Evolutionary conservation across 169 alveolate genomes (phyloP), one percentile per base, ranked within the genome.

Genomic region (Plasmodium vinckei): DNA sequence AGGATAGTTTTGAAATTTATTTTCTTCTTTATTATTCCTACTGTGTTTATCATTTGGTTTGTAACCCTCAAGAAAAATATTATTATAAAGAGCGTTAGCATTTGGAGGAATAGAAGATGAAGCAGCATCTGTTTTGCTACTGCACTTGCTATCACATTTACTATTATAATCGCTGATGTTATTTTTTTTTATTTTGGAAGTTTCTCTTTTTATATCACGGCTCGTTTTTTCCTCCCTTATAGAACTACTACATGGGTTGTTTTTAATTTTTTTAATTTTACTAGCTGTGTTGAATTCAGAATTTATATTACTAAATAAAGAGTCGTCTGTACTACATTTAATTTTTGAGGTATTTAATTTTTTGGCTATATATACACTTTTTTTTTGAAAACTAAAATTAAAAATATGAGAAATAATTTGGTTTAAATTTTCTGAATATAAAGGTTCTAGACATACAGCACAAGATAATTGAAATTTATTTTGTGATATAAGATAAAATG

Each of bases 371-470:
- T 21, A 21, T 21, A 21, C 25, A 0, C 1, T 21, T 46, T 61
- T 46, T 15, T 64, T 75, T 75, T 54, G 69, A 63, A 75, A 25
- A 56, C 64, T 61, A 13, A 46, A 21, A 63, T 75, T 61, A 15
- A 75, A 75, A 25, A 75, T 63, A 69, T 75, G 65, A 7, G 88
- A 75, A 47, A 75, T 49, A 19, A 75, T 67, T 54, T 75, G 49
- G 46, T 73, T 75, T 53, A 75, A 56, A 42, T 42, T 54, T 21
- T 63, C 88, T 21, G 88, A 75, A 56, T 75, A 75, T 68, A 75
- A 21, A 13, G 88, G 75, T 54, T 75, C 88, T 44, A 75, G 51
- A 44, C 88, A 75, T 19, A 75, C 88, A 44, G 88, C 88, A 49
- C 88, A 75, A 17, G 88, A 75, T 13, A 75, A 44, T 44, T 75